A percentile compares a stretch with the other conserved stretches of the same genome.
phyloP scores from a whole-genome alignment of 768 basidiomycete genomes.

The Amanita phalloides region DNA sequence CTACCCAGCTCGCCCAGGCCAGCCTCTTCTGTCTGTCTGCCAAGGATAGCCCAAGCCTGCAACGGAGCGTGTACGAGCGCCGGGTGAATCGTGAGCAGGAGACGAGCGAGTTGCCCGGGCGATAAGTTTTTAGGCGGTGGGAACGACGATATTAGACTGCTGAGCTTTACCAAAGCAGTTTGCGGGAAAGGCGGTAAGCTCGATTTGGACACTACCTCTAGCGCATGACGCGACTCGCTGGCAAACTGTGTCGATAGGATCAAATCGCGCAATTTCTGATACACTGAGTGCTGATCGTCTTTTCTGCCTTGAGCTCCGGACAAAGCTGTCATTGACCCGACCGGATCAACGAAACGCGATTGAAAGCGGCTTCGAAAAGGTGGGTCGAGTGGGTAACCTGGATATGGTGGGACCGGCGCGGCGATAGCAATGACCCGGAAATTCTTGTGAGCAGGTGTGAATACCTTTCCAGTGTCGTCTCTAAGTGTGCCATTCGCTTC shows the following conservation, averaged over 20 bases:
- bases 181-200: constrained; percentile 55
- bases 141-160: constrained; percentile 32
- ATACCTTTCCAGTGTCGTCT: constrained; percentile 28
- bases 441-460: constrained; percentile 56
- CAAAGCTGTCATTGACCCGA: constrained; percentile 40
- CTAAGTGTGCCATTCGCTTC: constrained; percentile 19
- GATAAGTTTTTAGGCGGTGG: constrained; percentile 32
- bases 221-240: constrained; percentile 41
- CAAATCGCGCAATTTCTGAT: constrained; percentile 38
- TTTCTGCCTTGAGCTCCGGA: constrained; percentile 10
- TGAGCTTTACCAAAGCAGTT: constrained; percentile 45
- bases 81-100: constrained; percentile 52
- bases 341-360: constrained; percentile 54
- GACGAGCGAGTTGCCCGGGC: constrained; percentile 38
- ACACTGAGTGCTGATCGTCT: constrained; percentile 14
- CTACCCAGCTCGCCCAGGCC: constrained; percentile 44
- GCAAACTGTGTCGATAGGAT: constrained; percentile 56
- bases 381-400: constrained; percentile 56
- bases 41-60: constrained; percentile 53
- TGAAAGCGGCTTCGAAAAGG: constrained; percentile 64
- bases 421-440: constrained; percentile 64
- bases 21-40: constrained; percentile 40
- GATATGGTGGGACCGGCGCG: constrained; percentile 58
- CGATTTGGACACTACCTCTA: constrained; percentile 43
- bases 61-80: constrained; percentile 43